phyloP scores from a whole-genome alignment of 148 eudicot species.

The Camellia sinensis region DNA sequence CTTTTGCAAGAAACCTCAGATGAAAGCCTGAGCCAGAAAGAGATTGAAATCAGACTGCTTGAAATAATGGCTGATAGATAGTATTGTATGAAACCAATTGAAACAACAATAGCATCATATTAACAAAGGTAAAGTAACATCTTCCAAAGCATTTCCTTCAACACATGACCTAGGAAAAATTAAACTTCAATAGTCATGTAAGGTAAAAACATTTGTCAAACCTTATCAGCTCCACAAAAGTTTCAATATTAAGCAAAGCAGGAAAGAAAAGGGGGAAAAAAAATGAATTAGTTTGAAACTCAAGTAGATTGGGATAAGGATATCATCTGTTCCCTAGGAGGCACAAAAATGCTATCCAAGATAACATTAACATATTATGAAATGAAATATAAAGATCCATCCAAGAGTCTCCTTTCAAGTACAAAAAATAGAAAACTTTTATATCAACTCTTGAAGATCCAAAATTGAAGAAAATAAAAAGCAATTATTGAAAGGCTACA shows the following conservation, averaged over 20 bases:
- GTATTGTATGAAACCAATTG: neutral
- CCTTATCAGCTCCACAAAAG: too few species aligned
- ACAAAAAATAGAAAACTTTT: neutral
- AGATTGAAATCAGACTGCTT: neutral
- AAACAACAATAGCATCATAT: neutral
- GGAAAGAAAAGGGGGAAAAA: neutral
- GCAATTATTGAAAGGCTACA: neutral
- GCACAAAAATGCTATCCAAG: neutral
- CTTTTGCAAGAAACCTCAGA: constrained; percentile 32
- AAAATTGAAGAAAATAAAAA: neutral
- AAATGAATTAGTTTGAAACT: neutral
- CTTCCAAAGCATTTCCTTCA: neutral
- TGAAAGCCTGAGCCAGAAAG: constrained; percentile 36
- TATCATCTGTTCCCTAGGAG: neutral
- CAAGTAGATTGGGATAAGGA: neutral
- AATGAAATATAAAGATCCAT: neutral
- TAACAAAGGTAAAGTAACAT: neutral
- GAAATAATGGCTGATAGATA: neutral
- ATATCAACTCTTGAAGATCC: neutral
- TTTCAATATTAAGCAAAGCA: neutral
- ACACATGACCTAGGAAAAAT: neutral
- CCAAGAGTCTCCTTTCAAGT: neutral
- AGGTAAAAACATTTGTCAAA: neutral
- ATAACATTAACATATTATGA: neutral
- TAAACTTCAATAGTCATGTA: neutral